Base-by-base conservation (phyloP, 768 basidiomycete genomes). In the Glaciozyma antarctica region DNA sequence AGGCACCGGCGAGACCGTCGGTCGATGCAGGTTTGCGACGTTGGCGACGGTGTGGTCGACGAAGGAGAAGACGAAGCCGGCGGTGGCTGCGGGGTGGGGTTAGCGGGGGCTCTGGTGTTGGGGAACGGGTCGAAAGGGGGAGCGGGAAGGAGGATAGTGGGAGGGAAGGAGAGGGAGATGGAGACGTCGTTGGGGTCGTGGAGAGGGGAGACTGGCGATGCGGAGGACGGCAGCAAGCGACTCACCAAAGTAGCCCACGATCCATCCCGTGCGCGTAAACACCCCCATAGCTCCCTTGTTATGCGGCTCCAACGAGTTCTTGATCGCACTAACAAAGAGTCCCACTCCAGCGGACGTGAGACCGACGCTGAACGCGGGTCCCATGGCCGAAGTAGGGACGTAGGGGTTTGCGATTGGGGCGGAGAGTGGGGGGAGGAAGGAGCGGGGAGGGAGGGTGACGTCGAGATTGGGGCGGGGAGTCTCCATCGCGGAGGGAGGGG, bases 221-320 rank as follows among this genome's bases (percentile, higher is more conserved):
- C 8, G 38, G 38, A n/a, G 49, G 13, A 24, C 4, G 49, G n/a
- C 5, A 15, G 5, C n/a, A 24, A 51, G 8, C 17, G 15, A 79
- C 86, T 72, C 60, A 95, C 93, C 88, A 73, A 95, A 94, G 77
- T 90, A 85, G 13, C 88, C 90, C 75, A 93, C 90, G 10, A 91
- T 88, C 53, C 88, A 85, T 62, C 91, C 91, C 28, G 86, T 89
- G 68, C 91, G 81, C 57, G 90, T 88, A 71, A 92, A 75, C 77
- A 95, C 84, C 70, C 92, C 92, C 78, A 86, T 81, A 60, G 88
- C 89, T 72, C 89, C 92, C 71, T 81, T 81, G 56, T 83, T 82
- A 78, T 90, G 91, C 66, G 78, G 81, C 52, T 83, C 84, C 65
- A 91, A 79, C 34, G 87, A 88, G 81, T 89, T 93, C 78, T 90